Conservation (phyloP, 2,329 filamentous ascomycete species). For the Stenocarpella maydis region DNA sequence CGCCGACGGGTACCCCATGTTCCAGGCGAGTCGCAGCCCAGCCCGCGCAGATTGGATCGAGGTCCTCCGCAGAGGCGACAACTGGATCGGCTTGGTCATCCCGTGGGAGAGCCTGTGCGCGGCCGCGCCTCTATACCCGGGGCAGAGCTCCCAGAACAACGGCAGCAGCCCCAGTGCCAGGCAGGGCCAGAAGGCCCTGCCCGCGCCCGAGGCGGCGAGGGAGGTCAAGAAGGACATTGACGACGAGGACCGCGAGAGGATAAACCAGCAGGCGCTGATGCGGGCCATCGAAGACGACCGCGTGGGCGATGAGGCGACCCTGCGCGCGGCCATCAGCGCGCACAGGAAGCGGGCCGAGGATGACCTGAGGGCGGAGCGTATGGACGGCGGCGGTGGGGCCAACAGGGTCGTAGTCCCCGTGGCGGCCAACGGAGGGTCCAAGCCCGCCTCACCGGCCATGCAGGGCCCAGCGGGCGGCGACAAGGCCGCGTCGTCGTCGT, state of each 20-base stretch:
- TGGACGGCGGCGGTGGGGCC: slow-evolving; percentile 34
- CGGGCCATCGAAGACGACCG: slow-evolving; percentile 74
- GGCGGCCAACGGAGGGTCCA: background rate
- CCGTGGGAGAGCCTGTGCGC: slow-evolving; percentile 78
- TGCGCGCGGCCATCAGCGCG: slow-evolving; percentile 69
- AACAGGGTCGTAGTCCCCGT: slow-evolving; percentile 26
- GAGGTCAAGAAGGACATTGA: slow-evolving; percentile 52
- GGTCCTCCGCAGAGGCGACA: slow-evolving; percentile 70
- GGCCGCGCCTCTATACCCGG: slow-evolving; percentile 57
- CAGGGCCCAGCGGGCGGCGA: background rate
- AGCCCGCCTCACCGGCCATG: background rate
- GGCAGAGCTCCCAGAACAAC: slow-evolving; percentile 22
- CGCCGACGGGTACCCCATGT: slow-evolving; percentile 82
- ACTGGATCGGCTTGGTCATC: slow-evolving; percentile 72
- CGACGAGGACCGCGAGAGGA: slow-evolving; percentile 50
- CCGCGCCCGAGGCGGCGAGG: slow-evolving; percentile 53
- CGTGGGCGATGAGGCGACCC: slow-evolving; percentile 71
- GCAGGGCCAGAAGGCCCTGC: slow-evolving; percentile 45
- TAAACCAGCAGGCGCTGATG: slow-evolving; percentile 71
- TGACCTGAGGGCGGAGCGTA: slow-evolving; percentile 48
- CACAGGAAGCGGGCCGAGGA: slow-evolving; percentile 66
- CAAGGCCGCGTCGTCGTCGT: slow-evolving; percentile 14
- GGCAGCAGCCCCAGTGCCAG: slow-evolving; percentile 35
- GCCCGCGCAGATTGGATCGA: slow-evolving; percentile 84
- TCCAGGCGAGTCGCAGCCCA: slow-evolving; percentile 75